These are phyloP conservation scores for Candida tammaniensis DNA, from an alignment of 805 yeast species.

Conservation along the genomic window DNA sequence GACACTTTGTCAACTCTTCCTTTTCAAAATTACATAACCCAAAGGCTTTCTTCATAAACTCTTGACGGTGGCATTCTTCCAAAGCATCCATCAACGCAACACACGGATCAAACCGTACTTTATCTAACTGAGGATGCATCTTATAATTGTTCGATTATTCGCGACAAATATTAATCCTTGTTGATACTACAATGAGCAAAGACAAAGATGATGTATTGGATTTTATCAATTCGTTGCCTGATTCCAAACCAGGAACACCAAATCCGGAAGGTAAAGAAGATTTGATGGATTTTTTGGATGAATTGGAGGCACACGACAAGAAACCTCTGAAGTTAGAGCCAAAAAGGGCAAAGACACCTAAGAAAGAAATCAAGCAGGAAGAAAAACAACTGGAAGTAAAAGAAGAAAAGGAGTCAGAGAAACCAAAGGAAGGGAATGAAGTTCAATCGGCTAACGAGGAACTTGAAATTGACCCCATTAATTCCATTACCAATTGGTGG, in stretches of 20 bases:
- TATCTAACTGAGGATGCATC: slow-evolving; percentile 48
- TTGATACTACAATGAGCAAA: too few relatives aligned
- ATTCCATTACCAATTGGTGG: slow-evolving; percentile 75
- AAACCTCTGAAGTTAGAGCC: slow-evolving; percentile 36
- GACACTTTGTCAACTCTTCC: slow-evolving; percentile 72
- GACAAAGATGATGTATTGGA: slow-evolving; percentile 66
- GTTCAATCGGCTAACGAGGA: slow-evolving; percentile 15
- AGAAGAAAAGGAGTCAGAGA: slow-evolving; percentile 14
- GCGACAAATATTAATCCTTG: too few relatives aligned
- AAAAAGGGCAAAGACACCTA: slow-evolving; percentile 12
- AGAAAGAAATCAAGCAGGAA: slow-evolving; percentile 15
- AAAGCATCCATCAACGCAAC: slow-evolving; percentile 79
- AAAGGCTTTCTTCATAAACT: slow-evolving; percentile 63
- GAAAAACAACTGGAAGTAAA: slow-evolving; percentile 10
- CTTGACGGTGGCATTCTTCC: slow-evolving; percentile 80
- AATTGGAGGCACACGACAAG: slow-evolving; percentile 62
- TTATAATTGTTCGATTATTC: too few relatives aligned
- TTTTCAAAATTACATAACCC: slow-evolving; percentile 86
- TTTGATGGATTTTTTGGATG: slow-evolving; percentile 59
- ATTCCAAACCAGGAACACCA: slow-evolving; percentile 38
- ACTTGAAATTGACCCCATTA: slow-evolving; percentile 53
- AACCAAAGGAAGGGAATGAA: slow-evolving; percentile 10
- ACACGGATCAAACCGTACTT: slow-evolving; percentile 53
- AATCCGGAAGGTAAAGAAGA: slow-evolving; percentile 45
- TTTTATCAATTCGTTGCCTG: slow-evolving; percentile 77